These are phyloP conservation scores for Daphne laureola DNA, from an alignment of 441 rosid species.

Conservation along the genomic window DNA sequence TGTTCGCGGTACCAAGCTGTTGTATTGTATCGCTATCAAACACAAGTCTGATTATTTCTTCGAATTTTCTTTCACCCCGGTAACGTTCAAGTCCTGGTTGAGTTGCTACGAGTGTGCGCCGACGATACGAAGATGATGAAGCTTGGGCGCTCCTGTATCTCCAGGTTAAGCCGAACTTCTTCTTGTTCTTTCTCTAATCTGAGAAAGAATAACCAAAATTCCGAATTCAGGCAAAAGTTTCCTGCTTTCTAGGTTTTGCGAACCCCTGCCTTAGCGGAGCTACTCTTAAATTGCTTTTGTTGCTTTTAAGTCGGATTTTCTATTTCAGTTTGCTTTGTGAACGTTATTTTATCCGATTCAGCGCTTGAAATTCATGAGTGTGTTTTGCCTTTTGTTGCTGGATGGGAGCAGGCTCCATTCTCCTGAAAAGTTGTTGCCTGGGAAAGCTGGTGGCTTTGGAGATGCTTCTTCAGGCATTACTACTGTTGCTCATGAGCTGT, in stretches of 20 bases:
- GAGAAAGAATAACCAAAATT: not conserved
- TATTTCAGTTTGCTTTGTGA: not conserved
- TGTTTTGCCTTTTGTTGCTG: not conserved
- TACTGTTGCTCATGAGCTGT: slow-evolving; percentile 21
- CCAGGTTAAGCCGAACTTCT: slow-evolving; percentile 25
- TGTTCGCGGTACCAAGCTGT: too few relatives aligned
- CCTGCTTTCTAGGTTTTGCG: not conserved
- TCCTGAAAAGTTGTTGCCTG: slow-evolving; percentile 19
- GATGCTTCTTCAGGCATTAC: slow-evolving; percentile 41
- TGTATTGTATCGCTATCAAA: too few relatives aligned
- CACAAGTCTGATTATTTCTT: too few relatives aligned
- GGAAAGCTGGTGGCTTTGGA: slow-evolving; percentile 19
- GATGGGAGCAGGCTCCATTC: slow-evolving; percentile 31
- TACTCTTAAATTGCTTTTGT: too few relatives aligned
- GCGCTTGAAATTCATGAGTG: not conserved
- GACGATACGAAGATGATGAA: slow-evolving; percentile 31
- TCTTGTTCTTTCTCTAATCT: not conserved
- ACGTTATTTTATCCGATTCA: not conserved
- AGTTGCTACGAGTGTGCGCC: too few relatives aligned
- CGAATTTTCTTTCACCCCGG: too few relatives aligned
- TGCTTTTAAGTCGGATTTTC: not conserved
- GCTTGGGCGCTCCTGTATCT: slow-evolving; percentile 32
- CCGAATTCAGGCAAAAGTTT: not conserved
- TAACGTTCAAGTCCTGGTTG: too few relatives aligned
- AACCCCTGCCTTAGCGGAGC: too few relatives aligned